Evolutionary conservation across 495 filamentous ascomycete genomes (phyloP).

Genomic region (Aspergillus coremiiformis): DNA sequence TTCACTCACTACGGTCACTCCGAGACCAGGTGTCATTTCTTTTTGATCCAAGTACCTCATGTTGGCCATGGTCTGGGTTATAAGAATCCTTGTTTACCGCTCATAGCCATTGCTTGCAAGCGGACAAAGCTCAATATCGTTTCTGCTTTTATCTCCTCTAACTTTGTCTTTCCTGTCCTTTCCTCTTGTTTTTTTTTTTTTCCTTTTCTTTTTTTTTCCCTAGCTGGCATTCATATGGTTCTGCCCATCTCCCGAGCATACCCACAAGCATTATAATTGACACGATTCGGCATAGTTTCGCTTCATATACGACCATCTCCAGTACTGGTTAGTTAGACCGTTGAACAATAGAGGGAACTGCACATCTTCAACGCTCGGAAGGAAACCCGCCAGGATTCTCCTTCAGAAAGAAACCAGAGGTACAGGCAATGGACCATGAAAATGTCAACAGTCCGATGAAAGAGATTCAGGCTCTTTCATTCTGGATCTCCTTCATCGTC

Average conservation of each 20-base stretch:
- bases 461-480: constrained; percentile 7
- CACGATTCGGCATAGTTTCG: neutral
- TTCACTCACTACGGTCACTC: constrained; percentile 2
- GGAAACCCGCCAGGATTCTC: neutral
- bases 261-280: neutral
- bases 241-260: neutral
- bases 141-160: neutral
- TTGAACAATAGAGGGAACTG: neutral
- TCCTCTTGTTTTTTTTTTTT: neutral
- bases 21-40: constrained; percentile 2
- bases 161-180: neutral
- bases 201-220: neutral
- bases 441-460: constrained; percentile 8
- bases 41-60: neutral
- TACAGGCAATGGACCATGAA: constrained; percentile 13
- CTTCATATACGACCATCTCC: neutral
- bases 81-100: constrained; percentile 2
- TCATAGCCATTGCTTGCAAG: neutral
- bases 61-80: constrained; percentile 2
- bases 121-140: neutral
- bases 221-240: neutral
- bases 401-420: neutral
- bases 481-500: constrained; percentile 13
- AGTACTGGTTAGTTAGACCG: neutral
- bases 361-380: neutral